These are phyloP conservation scores for Leucaena leucocephala DNA, from an alignment of 306 rosid species.

Conservation along the genomic window DNA sequence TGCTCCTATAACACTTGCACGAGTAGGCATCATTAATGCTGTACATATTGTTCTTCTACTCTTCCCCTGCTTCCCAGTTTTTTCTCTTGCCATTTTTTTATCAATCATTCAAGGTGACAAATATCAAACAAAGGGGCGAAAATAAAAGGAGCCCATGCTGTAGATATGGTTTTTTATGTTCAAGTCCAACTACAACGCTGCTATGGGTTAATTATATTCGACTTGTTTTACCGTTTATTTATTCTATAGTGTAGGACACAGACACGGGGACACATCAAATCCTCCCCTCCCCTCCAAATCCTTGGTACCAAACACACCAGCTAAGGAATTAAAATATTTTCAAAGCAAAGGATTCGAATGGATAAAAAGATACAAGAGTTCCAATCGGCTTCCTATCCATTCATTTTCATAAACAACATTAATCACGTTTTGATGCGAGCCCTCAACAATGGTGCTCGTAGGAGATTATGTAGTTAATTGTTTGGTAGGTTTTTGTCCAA, in stretches of 20 bases:
- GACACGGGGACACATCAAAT: too few species aligned
- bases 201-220: neutral
- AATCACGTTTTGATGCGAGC: neutral
- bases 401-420: neutral
- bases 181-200: neutral
- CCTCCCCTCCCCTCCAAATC: too few species aligned
- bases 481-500: too few species aligned
- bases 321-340: conserved; percentile 14
- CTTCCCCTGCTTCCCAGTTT: neutral
- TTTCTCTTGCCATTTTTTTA: neutral
- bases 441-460: too few species aligned
- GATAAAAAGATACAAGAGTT: conserved; percentile 30
- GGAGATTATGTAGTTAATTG: too few species aligned
- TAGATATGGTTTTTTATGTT: neutral
- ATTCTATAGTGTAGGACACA: neutral
- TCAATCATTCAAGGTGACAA: neutral
- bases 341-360: conserved; percentile 30
- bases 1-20: conserved; percentile 1
- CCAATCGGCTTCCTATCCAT: conserved; percentile 31
- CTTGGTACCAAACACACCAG: too few species aligned
- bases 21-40: conserved; percentile 29
- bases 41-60: conserved; percentile 16
- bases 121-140: neutral
- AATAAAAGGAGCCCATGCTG: neutral
- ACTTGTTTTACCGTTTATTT: too few species aligned